A percentile compares a stretch with the other conserved stretches of the same genome.
phyloP scores from a whole-genome alignment of 257 asterid genomes.

The Lavandula angustifolia region DNA sequence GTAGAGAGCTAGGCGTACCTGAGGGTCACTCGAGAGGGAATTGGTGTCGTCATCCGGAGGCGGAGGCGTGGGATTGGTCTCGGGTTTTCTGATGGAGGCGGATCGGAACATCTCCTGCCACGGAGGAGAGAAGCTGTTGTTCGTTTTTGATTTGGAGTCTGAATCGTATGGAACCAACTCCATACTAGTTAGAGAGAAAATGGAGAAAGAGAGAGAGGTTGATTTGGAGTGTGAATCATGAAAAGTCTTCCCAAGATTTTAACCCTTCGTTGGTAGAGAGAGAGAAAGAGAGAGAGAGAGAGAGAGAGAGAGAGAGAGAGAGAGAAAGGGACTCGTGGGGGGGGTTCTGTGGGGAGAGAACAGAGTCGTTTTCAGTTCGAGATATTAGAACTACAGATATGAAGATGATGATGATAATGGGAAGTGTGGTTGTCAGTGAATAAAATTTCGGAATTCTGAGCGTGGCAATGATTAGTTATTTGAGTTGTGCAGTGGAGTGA shows the following conservation, averaged over 20 bases:
- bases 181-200: constrained; percentile 33
- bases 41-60: constrained; percentile 24
- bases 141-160: constrained; percentile 58
- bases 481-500: no score
- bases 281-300: no score
- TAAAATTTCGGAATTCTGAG: no score
- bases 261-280: no score
- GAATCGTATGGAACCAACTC: constrained; percentile 61
- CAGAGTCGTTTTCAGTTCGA: no score
- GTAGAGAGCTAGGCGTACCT: constrained; percentile 93
- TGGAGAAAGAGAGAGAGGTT: neutral
- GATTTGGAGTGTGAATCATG: constrained; percentile 8
- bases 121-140: constrained; percentile 47
- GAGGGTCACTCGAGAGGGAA: constrained; percentile 66
- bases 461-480: no score
- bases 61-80: constrained; percentile 41
- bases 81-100: constrained; percentile 79
- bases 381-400: no score
- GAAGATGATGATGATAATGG: no score
- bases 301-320: neutral
- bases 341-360: no score
- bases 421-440: no score
- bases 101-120: constrained; percentile 99
- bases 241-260: neutral
- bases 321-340: neutral